phyloP scores from a whole-genome alignment of 2,329 filamentous ascomycete genomes.

The Mycocentrospora acerina region DNA sequence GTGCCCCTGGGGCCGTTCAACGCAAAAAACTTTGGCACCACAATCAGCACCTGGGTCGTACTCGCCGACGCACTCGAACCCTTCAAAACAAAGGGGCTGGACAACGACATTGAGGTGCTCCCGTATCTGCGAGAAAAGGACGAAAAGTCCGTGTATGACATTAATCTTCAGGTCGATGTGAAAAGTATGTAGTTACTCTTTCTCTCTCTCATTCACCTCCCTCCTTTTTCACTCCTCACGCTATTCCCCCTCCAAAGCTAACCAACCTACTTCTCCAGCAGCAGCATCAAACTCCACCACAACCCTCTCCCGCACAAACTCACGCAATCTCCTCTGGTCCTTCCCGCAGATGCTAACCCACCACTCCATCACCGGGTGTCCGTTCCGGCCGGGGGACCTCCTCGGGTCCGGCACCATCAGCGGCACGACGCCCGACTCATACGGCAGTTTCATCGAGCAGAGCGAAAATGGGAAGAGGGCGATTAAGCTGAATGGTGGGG shows the following conservation, averaged over 20 bases:
- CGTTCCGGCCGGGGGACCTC: conserved; percentile 71
- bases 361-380: conserved; percentile 74
- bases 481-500: conserved; percentile 63
- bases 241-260: conserved; percentile 5
- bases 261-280: conserved; percentile 11
- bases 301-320: conserved; percentile 62
- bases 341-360: conserved; percentile 83
- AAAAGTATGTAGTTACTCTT: conserved; percentile 40
- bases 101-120: conserved; percentile 57
- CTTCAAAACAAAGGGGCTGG: conserved; percentile 58
- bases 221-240: background rate
- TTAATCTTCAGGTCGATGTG: conserved; percentile 67
- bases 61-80: conserved; percentile 73
- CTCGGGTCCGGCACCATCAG: conserved; percentile 79
- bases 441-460: conserved; percentile 73
- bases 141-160: conserved; percentile 65
- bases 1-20: conserved; percentile 81
- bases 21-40: conserved; percentile 79
- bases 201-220: too few species aligned
- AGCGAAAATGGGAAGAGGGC: conserved; percentile 67
- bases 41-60: conserved; percentile 78
- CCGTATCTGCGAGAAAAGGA: conserved; percentile 66
- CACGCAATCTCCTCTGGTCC: conserved; percentile 73
- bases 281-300: conserved; percentile 54
- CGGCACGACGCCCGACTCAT: conserved; percentile 57